Evolutionary conservation across 768 basidiomycete genomes (phyloP), one percentile per base, ranked within the genome.

Genomic region (Rossbeevera mucosa): DNA sequence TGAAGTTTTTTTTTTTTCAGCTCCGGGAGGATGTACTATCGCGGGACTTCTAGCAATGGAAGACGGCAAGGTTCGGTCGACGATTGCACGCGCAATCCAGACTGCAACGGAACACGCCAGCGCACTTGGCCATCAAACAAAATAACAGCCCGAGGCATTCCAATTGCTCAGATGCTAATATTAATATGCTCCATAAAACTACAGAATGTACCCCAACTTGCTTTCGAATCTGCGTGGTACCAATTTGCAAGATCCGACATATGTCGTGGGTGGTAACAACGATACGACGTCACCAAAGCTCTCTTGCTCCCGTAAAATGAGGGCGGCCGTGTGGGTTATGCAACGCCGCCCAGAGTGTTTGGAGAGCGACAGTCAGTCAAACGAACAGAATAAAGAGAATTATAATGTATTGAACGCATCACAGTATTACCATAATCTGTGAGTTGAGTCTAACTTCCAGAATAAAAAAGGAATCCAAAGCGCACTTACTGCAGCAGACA

Each of bases 1-100:
- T 62, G 44, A 63, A n/a, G n/a, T n/a, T n/a, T n/a, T 7, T 48
- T 16, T 24, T n/a, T 50, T 29, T 44, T 26, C 56, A 97, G 95
- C 96, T 33, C 96, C 96, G 0, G 96, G 95, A 51, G 96, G 96
- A 43, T 96, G 94, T 62, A 99, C 96, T 0, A 98, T 99, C 58
- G 96, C 96, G 3, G 96, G 96, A n/a, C 73, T 99, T 24, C 74
- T 99, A 18, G 86, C 91, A 0, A 78, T 99, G 67, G 96, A 99
- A 69, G 96, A 99, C 59, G 95, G 95, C 0, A 76, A 82, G 59
- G 87, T 99, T 14, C 80, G 96, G 20, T 94, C 91, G 0, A 97
- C 94, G 0, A 94, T 99, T 64, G 95, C 96, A 16, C 79, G 96
- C 46, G 87, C 88, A 6, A 96, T 99, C 48, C 94, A 99, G 68